Evolutionary conservation across 2,329 filamentous ascomycete genomes (phyloP), one percentile per base, ranked within the genome.

Genomic region (Fusarium sp.): DNA sequence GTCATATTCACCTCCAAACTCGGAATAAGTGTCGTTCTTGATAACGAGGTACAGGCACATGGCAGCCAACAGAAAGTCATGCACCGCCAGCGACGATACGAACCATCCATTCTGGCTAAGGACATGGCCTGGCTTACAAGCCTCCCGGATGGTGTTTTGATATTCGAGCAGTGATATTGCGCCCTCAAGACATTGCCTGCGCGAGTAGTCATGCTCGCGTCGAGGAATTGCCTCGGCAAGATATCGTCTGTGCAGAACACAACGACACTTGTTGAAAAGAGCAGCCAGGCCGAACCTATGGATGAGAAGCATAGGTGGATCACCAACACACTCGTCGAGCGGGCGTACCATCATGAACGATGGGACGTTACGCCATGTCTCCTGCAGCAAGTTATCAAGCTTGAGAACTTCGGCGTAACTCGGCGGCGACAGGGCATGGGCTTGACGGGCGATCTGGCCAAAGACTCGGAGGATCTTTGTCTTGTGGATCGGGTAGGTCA

Each of bases 21-120:
- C 84, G 39, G 78, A 76, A 68, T 85, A 86, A 43, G 79, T 79
- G 23, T 84, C 82, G 76, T 84, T 86, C 71, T 86, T 85, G 27
- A 87, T 77, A 20, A 87, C 81, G 20, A 92, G 81, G 70, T 89
- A 92, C 5, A 92, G 76, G 16, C 92, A 85, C 86, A 91, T 90
- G 64, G 88, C 87, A 0, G 90, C 90, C 3, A 92, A 84, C 61
- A 92, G 81, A 60, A 90, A 92, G 77, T 92, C 90, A 60, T 91
- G 89, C 61, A 89, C 85, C 13, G 87, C 86, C 5, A 92, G 81
- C 1, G 88, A 88, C 4, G 87, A 88, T 23, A 91, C 79, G 74
- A 91, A 91, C 87, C 89, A 91, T 6, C 86, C 85, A 41, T 88
- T 85, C 34, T 84, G 82, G 70, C 84, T 82, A 16, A 92, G 80